Conservation (phyloP, 2,329 filamentous ascomycete genomes). For the Periconia sp. region DNA sequence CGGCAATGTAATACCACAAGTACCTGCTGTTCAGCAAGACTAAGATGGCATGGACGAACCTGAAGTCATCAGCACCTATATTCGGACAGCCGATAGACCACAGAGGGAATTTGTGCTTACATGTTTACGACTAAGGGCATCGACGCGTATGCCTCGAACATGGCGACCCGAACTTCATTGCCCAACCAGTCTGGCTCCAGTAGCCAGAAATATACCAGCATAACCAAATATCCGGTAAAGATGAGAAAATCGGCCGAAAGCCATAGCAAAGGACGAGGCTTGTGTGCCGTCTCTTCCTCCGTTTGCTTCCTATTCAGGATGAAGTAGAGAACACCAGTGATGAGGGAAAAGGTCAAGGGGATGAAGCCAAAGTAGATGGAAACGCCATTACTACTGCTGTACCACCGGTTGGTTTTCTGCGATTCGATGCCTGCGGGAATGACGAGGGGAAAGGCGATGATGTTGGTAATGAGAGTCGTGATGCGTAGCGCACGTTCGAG, state of each 20-base stretch:
- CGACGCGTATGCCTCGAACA: slow-evolving; percentile 22
- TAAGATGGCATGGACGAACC: slow-evolving; percentile 18
- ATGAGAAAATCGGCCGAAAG: slow-evolving; percentile 2
- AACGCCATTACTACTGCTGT: slow-evolving; percentile 3
- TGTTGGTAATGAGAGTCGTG: slow-evolving; percentile 13
- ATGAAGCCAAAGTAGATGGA: slow-evolving; percentile 23
- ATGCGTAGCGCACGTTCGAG: slow-evolving; percentile 17
- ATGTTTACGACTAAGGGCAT: slow-evolving; percentile 28
- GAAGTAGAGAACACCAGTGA: slow-evolving; percentile 7
- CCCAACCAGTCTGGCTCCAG: slow-evolving; percentile 10
- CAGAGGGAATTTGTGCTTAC: slow-evolving; percentile 7
- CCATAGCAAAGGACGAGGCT: slow-evolving; percentile 11
- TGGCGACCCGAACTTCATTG: slow-evolving; percentile 5
- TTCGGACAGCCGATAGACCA: background rate
- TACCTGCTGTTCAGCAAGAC: slow-evolving; percentile 12
- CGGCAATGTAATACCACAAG: too few relatives aligned
- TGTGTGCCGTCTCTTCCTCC: slow-evolving; percentile 5
- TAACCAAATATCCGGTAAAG: slow-evolving; percentile 8
- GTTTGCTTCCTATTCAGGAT: background rate
- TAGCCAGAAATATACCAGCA: slow-evolving; percentile 21
- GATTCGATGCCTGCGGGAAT: background rate
- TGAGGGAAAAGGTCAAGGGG: slow-evolving; percentile 16
- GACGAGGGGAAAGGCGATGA: background rate
- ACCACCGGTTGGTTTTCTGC: background rate
- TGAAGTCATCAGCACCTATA: too few relatives aligned